Percentiles rank a stretch among this genome's conserved stretches.
These are phyloP conservation scores for Chlamydomonas eustigma DNA, from an alignment of 139 green algal species.

Conservation along the genomic window DNA sequence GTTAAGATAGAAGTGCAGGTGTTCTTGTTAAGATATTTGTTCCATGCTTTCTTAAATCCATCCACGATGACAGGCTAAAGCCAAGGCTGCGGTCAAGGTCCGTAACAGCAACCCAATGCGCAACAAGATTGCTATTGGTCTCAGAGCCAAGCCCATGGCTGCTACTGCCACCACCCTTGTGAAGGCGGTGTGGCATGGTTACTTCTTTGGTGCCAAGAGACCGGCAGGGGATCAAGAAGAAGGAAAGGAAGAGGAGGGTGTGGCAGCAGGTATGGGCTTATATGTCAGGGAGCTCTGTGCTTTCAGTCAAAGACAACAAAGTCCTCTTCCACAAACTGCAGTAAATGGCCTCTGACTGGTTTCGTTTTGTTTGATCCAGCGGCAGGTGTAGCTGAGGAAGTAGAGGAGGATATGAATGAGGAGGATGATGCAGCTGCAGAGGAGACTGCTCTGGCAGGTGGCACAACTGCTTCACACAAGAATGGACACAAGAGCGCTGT, in stretches of 20 bases:
- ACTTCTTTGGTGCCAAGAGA: constrained; percentile 21
- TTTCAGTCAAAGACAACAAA: too few relatives aligned
- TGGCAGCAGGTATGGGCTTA: not conserved
- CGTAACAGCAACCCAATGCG: constrained; percentile 36
- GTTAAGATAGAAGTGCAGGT: too few relatives aligned
- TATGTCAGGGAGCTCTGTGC: not conserved
- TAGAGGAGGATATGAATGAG: constrained; percentile 70
- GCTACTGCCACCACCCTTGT: constrained; percentile 92
- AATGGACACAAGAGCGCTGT: constrained; percentile 3
- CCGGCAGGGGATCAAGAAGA: constrained; percentile 21
- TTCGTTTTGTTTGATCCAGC: too few relatives aligned
- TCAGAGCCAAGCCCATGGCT: constrained; percentile 76
- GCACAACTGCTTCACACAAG: constrained; percentile 10
- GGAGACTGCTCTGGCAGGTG: constrained; percentile 12
- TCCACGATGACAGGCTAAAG: too few relatives aligned
- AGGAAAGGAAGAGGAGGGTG: not conserved
- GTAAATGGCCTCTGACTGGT: too few relatives aligned
- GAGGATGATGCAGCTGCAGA: constrained; percentile 51
- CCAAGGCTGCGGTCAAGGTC: constrained; percentile 16
- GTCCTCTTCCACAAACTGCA: too few relatives aligned
- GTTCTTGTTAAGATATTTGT: too few relatives aligned
- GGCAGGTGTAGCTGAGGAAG: constrained; percentile 27
- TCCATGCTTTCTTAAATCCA: too few relatives aligned
- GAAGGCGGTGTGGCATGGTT: constrained; percentile 37
- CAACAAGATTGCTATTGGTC: constrained; percentile 42